These are phyloP conservation scores for Cunninghamia lanceolata DNA, from an alignment of 75 land plant genomes.

Conservation along the genomic window DNA sequence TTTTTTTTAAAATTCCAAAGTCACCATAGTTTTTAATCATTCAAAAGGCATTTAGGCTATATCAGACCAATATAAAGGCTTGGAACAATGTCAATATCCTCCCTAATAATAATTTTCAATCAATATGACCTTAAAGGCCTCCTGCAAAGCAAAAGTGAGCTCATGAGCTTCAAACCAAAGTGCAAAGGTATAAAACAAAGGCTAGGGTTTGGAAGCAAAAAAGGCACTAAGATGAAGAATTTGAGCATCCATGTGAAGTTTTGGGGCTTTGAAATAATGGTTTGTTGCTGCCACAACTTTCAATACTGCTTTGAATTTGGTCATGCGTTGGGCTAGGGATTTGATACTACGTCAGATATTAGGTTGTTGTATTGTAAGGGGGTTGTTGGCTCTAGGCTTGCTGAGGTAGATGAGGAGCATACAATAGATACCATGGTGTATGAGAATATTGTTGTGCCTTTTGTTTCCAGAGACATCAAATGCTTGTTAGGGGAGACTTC, in stretches of 20 bases:
- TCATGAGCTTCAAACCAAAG: no score
- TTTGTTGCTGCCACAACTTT: constrained; percentile 4
- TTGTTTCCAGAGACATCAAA: constrained; percentile 43
- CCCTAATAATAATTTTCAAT: no score
- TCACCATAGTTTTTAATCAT: no score
- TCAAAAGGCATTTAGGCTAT: no score
- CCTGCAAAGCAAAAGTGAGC: no score
- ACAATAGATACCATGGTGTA: constrained; percentile 36
- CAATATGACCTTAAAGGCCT: no score
- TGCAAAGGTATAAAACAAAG: no score
- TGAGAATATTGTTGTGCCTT: constrained; percentile 19
- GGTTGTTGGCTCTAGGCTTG: constrained; percentile 46
- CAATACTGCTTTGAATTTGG: constrained; percentile 52
- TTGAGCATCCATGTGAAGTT: background rate
- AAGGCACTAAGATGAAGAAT: background rate
- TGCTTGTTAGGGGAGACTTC: constrained; percentile 2
- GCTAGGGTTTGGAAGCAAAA: no score
- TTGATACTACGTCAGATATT: constrained; percentile 78
- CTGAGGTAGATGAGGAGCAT: constrained; percentile 47
- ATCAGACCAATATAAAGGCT: no score
- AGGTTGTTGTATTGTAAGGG: constrained; percentile 81
- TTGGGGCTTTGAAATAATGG: background rate
- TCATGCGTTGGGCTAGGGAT: constrained; percentile 83
- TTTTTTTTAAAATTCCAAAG: no score
- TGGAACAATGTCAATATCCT: no score